Evolutionary conservation across 306 rosid species (phyloP), one percentile per base, ranked within the genome.

Genomic region (Lablab purpureus): DNA sequence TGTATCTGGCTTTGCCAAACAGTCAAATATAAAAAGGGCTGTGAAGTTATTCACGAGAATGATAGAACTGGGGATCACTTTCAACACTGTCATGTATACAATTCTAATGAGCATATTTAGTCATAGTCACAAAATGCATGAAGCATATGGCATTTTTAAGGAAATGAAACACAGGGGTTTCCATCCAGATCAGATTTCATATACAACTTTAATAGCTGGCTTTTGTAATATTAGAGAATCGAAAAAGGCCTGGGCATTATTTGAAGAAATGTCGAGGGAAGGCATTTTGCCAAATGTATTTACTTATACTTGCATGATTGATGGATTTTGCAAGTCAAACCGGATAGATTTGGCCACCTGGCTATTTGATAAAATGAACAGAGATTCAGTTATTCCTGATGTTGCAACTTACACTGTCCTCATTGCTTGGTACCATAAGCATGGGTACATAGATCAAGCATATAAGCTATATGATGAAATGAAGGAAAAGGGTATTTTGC

Each of bases 261-360:
- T 75, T 80, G 52, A 79, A 71, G 87, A 85, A 78, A 89, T 89
- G 91, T 73, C 7, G 27, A 76, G 66, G 68, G 77, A 82, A 41
- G 93, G 84, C 46, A 71, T 62, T 78, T 78, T 41, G 12, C 93
- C 89, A 46, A 83, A 70, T 84, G 87, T 78, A 50, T 49, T 80
- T 76, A 85, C 95, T 23, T 88, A 87, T 75, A 88, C 90, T 18
- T 87, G 90, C 79, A 84, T 91, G 86, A 78, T 89, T 55, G 79
- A 87, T 84, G 91, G 84, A 47, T 91, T 62, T 71, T 85, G 86
- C 85, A 89, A 87, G 83, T 84, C 67, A 69, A 71, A 71, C 73
- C 77, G 71, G 68, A 80, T 90, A 83, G 91, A 90, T 83, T 19
- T 3, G 18, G 93, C 90, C 21, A 47, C 67, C 23, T 28, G 32